These are phyloP conservation scores for Barnettozyma californica DNA, from an alignment of 805 yeast species.

Conservation along the genomic window DNA sequence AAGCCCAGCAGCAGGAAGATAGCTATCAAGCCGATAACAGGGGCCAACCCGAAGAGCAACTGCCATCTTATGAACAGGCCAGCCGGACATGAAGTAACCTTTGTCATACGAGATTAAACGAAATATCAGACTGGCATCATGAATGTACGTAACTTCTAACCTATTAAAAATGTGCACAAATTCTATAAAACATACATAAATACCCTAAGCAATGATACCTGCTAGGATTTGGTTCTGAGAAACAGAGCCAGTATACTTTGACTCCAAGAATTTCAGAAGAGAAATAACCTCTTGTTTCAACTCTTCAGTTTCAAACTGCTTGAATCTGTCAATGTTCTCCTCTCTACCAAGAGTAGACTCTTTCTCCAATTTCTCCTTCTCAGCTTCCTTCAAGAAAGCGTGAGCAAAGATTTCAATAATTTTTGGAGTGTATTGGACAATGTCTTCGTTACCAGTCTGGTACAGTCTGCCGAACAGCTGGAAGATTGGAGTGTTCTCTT, in stretches of 20 bases:
- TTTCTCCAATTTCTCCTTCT: slow-evolving; percentile 59
- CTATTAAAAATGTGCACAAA: not conserved
- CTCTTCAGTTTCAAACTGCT: slow-evolving; percentile 72
- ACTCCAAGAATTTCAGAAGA: slow-evolving; percentile 68
- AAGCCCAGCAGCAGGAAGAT: too few species aligned
- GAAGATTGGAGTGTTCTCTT: slow-evolving; percentile 90
- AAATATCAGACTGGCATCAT: too few species aligned
- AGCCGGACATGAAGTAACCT: too few species aligned
- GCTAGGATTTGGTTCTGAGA: slow-evolving; percentile 37
- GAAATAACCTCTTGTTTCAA: slow-evolving; percentile 59
- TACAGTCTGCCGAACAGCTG: slow-evolving; percentile 69
- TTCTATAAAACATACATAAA: not conserved
- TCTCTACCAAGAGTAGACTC: slow-evolving; percentile 85
- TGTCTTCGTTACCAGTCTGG: slow-evolving; percentile 52
- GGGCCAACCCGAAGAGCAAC: not conserved
- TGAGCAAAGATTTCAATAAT: slow-evolving; percentile 63
- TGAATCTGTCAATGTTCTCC: slow-evolving; percentile 68
- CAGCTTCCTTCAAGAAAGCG: slow-evolving; percentile 72
- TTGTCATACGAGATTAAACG: too few species aligned
- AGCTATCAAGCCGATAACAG: too few species aligned
- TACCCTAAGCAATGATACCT: slow-evolving; percentile 24
- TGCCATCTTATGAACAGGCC: not conserved
- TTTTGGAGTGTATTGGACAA: slow-evolving; percentile 50
- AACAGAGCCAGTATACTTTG: slow-evolving; percentile 57
- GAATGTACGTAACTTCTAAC: not conserved